Evolutionary conservation across 768 basidiomycete species (phyloP), one percentile per base, ranked within the genome.

Genomic region (Kwoniella botswanensis): DNA sequence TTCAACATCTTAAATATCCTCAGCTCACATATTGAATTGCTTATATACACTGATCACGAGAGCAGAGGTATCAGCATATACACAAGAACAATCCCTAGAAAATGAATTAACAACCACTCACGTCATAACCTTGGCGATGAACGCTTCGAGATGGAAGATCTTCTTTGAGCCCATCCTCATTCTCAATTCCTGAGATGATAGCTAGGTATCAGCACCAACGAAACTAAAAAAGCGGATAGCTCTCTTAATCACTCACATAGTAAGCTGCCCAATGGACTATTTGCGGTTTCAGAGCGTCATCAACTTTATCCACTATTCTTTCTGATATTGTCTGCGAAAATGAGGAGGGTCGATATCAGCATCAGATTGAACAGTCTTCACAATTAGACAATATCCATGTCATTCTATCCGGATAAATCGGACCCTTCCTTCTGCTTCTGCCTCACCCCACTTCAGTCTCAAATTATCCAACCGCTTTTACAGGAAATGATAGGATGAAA

Each of bases 191-290:
- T 97, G 65, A 24, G 18, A 57, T 57, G 50, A 66, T 26, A 11
- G 41, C 12, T 64, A n/a, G 52, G 54, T 18, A 35, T 7, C 44
- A 46, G 4, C 52, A 54, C 12, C 44, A 46, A 46, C 44, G 44
- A 46, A 46, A 11, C 4, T 44, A 3, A 1, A 1, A 26, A 26
- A 3, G 24, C 24, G 24, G 24, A 26, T 3, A 26, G 29, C 29
- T 29, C 2, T 29, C 29, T 29, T 0, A 9, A 18, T 1, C 12
- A 85, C 92, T 71, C 79, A 94, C 94, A 82, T 98, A 98, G 81
- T 96, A 91, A 24, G 97, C 94, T 3, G 96, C 93, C 95, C 95
- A 98, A 80, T 97, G 94, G 87, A 98, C 92, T 76, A 98, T 90
- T 76, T 98, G 94, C 0, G 91, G 89, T 84, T 95, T 97, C 68